A percentile compares a stretch with the other conserved stretches of the same genome.
Conservation (phyloP, 306 rosid species). For the Fragaria vesca region DNA sequence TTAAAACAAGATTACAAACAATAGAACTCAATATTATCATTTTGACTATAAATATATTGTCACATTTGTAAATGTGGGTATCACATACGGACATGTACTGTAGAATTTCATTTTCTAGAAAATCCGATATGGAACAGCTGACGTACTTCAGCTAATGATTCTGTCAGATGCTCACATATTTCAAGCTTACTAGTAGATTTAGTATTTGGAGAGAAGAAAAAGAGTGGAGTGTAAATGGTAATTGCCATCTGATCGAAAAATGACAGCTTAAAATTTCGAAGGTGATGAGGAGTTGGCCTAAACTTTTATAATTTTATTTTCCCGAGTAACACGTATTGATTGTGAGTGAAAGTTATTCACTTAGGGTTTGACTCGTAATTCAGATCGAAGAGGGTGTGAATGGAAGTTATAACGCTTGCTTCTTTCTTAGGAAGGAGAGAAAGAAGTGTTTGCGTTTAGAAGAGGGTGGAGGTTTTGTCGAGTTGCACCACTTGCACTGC, state of each 20-base stretch:
- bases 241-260: conserved; percentile 21
- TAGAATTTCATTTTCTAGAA: conserved; percentile 16
- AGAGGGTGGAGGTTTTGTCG: not conserved
- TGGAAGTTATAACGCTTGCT: not conserved
- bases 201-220: conserved; percentile 24
- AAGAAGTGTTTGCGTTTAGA: not conserved
- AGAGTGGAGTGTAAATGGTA: conserved; percentile 15
- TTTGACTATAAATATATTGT: too few species aligned
- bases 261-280: conserved; percentile 24
- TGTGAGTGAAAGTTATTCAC: too few species aligned
- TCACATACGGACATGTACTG: not conserved
- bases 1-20: too few species aligned
- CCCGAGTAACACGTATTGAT: too few species aligned
- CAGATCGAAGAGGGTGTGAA: not conserved
- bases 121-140: conserved; percentile 18
- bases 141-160: conserved; percentile 40
- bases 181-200: not conserved
- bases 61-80: too few species aligned
- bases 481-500: not conserved
- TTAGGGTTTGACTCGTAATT: too few species aligned
- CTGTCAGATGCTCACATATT: conserved; percentile 27
- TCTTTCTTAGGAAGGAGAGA: not conserved
- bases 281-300: conserved; percentile 24
- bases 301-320: too few species aligned
- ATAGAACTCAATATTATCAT: too few species aligned